Percentiles rank a stretch among this genome's conserved stretches.
Conservation (phyloP, 164 flowering plant genomes). For the Platanus orientalis region DNA sequence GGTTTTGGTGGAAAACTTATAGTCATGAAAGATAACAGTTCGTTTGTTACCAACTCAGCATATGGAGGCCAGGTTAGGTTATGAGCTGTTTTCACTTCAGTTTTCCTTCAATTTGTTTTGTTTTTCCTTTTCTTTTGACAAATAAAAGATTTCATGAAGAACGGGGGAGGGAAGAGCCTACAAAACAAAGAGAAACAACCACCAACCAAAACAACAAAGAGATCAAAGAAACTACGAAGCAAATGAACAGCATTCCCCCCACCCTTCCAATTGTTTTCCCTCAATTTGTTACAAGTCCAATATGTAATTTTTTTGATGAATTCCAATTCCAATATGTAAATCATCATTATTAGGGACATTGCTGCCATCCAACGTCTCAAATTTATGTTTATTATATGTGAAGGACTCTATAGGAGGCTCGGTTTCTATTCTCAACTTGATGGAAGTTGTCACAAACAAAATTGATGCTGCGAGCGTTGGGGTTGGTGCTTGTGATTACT, state of each 20-base stretch:
- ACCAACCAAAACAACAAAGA: too few relatives aligned
- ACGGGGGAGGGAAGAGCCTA: too few relatives aligned
- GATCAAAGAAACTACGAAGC: too few relatives aligned
- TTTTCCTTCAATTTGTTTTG: too few relatives aligned
- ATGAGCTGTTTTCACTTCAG: background rate
- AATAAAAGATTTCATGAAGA: too few relatives aligned
- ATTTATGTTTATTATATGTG: conserved; percentile 12
- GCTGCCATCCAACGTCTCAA: background rate
- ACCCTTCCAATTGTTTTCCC: too few relatives aligned
- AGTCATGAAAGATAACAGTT: conserved; percentile 45
- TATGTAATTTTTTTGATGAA: too few relatives aligned
- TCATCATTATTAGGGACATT: background rate
- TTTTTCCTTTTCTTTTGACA: too few relatives aligned
- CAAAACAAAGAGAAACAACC: too few relatives aligned
- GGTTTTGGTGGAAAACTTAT: conserved; percentile 87
- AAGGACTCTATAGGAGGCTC: conserved; percentile 46
- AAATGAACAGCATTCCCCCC: too few relatives aligned
- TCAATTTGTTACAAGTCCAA: background rate
- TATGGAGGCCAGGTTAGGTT: conserved; percentile 52
- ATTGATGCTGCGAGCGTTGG: conserved; percentile 26
- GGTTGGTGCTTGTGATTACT: conserved; percentile 35
- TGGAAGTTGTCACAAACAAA: conserved; percentile 44
- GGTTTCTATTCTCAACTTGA: conserved; percentile 50
- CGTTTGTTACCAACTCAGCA: conserved; percentile 28
- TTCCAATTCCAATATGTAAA: background rate